Evolutionary conservation across 192 early-diverging fungal genomes (phyloP), one percentile per base, ranked within the genome.

Genomic region (Coemansia sp.): DNA sequence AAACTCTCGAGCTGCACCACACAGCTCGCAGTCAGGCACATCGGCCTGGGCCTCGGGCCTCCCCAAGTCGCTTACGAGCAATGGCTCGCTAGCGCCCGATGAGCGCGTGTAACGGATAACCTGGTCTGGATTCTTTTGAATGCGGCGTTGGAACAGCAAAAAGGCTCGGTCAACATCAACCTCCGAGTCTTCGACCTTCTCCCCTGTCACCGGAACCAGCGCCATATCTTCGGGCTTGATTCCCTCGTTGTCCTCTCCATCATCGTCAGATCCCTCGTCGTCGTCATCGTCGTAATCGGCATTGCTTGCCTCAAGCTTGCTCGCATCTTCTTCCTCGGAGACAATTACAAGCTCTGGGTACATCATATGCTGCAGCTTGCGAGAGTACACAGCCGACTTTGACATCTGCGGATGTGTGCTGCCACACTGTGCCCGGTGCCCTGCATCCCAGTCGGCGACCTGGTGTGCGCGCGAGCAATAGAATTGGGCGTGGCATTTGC

Each of bases 381-480:
- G 31, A 0, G 3, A 36, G 5, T 78, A 73, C 53, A 65, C 63
- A 6, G 73, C 63, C 9, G 63, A 41, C 35, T 63, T 61, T 25
- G 38, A 18, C 41, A 23, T 42, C 10, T 28, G 53, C 5, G 66
- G 50, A 18, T 60, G 61, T n/a, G 52, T 56, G 28, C 63, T 3
- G 14, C 56, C 64, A 63, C 82, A 80, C 52, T 79, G 75, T 55
- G 90, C 87, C 66, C 93, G 93, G 39, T 84, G 73, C 1, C 91
- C 92, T 13, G 75, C 68, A 11, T 75, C 89, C 95, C 95, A 99
- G 79, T 96, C 89, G 0, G 85, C 62, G 12, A 88, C 61, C 82
- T 97, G 95, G 76, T 97, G 95, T 8, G 86, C 86, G 45, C 87
- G 88, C 20, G 86, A 88, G 77, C 97, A 97, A 80, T 99, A 99